Base-by-base conservation (phyloP, 306 rosid species). In the Dalbergia oliveri region DNA sequence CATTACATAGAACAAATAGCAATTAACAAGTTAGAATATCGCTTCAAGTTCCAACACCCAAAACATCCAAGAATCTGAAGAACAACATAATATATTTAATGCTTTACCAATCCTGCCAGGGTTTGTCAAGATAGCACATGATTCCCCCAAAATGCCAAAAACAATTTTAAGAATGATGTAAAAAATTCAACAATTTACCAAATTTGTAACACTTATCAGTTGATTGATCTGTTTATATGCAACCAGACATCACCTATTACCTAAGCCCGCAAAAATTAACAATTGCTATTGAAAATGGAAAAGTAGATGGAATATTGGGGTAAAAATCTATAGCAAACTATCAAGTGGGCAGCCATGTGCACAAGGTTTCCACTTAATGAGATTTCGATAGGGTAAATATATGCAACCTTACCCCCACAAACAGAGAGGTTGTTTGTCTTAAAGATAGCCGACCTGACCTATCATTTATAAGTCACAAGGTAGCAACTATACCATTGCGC, bases 61-160 rank as follows among this genome's bases (percentile, higher is more conserved):
- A 47, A 54, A 49, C 45, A 60, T 60, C 19, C 43, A 23, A 8
- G 45, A 70, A 45, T 63, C 58, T 72, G 8, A 72, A 50, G 62
- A 11, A 68, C 47, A 76, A 51, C 35, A 26, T 60, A 23, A 47
- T 47, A 19, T 76, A 65, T 21, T 65, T 33, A 51, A 65, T 19
- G 15, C 57, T 59, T 21, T 34, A 47, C 73, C 62, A 63, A 64
- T 51, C 43, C 47, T 34, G 4, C 53, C 63, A 50, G 41, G 41
- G 45, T 66, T 77, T 66, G n/a, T 23, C 57, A 66, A 51, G 34
- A 49, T 35, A 65, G 39, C 60, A 80, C 51, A 53, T n/a, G 62
- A 81, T 66, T 18, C 43, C 39, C 54, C 11, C 35, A 19, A 26
- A 57, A 37, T 11, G 41, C 15, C 7, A 65, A 77, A 26, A 19